phyloP scores from a whole-genome alignment of 345 rosid species.

The Adansonia digitata region DNA sequence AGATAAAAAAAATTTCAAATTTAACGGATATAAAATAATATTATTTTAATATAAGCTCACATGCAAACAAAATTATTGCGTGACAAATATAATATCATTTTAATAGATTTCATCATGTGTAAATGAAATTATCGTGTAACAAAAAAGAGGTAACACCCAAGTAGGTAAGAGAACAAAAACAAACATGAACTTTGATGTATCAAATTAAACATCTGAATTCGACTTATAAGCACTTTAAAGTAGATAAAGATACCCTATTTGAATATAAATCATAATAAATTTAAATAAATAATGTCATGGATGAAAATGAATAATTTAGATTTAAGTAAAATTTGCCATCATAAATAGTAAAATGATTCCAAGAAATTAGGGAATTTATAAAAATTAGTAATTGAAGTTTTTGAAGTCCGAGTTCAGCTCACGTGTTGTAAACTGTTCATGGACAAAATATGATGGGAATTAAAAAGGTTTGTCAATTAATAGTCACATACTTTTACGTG shows the following conservation, averaged over 20 bases:
- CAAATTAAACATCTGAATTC: no score
- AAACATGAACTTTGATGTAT: neutral
- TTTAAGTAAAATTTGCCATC: neutral
- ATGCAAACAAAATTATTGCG: no score
- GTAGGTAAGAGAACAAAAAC: neutral
- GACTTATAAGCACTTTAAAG: no score
- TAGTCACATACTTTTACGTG: neutral
- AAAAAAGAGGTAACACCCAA: neutral
- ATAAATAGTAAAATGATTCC: neutral
- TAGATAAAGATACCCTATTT: no score
- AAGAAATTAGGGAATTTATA: neutral
- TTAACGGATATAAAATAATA: no score
- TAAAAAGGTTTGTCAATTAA: neutral
- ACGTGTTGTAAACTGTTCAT: neutral
- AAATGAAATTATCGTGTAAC: no score
- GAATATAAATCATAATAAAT: no score
- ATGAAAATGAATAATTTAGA: neutral
- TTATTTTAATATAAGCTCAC: no score
- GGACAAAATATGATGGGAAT: neutral
- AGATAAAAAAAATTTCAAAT: no score
- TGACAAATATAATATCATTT: neutral
- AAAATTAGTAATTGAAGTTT: neutral
- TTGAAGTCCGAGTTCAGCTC: neutral
- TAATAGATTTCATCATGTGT: neutral
- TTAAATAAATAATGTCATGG: no score